A percentile compares a stretch with the other conserved stretches of the same genome.
Conservation (phyloP, 352 stramenopile species). For the Pythium aristosporum region DNA sequence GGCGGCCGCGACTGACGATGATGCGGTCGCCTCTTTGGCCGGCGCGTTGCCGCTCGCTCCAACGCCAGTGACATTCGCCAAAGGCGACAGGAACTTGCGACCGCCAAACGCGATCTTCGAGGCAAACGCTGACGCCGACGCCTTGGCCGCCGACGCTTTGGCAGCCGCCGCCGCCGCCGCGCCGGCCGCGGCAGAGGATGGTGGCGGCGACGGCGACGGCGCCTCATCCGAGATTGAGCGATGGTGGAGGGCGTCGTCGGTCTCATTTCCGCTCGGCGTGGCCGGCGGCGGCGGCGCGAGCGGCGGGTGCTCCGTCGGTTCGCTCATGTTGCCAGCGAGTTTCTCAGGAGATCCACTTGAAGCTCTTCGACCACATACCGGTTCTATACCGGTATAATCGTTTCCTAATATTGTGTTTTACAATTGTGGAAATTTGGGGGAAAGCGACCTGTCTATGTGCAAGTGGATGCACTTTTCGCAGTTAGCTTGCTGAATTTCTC, state of each 20-base stretch:
- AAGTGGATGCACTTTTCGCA: background rate
- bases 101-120: constrained; percentile 58
- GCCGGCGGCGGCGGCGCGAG: background rate
- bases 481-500: background rate
- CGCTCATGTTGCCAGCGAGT: background rate
- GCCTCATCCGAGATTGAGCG: constrained; percentile 24
- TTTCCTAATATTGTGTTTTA: constrained; percentile 7
- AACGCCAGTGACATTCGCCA: constrained; percentile 22
- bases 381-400: background rate
- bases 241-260: constrained; percentile 23
- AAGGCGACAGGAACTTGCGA: constrained; percentile 52
- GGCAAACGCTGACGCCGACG: constrained; percentile 43
- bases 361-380: background rate
- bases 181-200: constrained; percentile 16
- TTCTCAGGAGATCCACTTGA: constrained; percentile 1
- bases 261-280: constrained; percentile 6
- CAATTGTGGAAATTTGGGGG: background rate
- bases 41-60: background rate
- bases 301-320: constrained; percentile 7
- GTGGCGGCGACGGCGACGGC: constrained; percentile 20
- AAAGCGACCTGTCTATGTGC: constrained; percentile 12
- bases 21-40: background rate
- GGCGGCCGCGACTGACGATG: background rate
- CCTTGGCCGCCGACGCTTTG: constrained; percentile 32
- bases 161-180: constrained; percentile 40